Conservation (phyloP, 2,329 filamentous ascomycete species). For the Fusarium sterilihyphosum region DNA sequence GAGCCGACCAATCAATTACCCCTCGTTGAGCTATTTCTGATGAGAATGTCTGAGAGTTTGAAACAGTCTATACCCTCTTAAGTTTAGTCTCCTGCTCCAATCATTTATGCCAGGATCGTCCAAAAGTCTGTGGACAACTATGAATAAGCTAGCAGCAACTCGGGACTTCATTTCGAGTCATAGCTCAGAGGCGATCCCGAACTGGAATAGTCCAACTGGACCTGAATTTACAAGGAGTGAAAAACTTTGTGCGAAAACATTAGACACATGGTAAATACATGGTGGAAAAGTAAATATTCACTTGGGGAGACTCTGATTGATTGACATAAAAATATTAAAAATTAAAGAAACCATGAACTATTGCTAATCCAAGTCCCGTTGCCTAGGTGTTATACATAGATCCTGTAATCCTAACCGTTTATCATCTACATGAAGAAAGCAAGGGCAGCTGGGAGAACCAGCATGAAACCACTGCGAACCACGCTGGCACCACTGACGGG, state of each 20-base stretch:
- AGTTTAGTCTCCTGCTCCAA: neutral
- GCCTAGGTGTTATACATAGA: neutral
- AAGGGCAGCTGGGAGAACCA: conserved; percentile 20
- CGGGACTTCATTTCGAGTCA: no score
- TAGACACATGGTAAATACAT: fast-evolving
- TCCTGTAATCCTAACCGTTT: neutral
- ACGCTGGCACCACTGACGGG: conserved; percentile 26
- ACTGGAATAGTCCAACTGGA: fast-evolving
- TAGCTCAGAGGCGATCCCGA: fast-evolving
- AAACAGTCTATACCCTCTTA: neutral
- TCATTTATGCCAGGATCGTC: fast-evolving
- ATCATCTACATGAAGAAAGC: conserved; percentile 26
- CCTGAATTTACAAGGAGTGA: fast-evolving
- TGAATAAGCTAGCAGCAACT: no score
- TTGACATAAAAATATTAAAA: conserved; percentile 10
- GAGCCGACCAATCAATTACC: neutral
- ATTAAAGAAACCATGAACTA: conserved; percentile 23
- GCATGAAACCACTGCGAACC: conserved; percentile 16
- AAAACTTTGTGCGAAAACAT: fast-evolving
- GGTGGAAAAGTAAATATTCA: fast-evolving
- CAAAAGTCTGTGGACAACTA: no score
- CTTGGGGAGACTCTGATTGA: fast-evolving
- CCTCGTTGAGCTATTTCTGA: fast-evolving
- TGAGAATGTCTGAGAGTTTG: neutral
- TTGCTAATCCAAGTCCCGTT: neutral